Evolutionary conservation across 805 yeast genomes (phyloP), one percentile per base, ranked within the genome.

Genomic region (Candida insectorum): DNA sequence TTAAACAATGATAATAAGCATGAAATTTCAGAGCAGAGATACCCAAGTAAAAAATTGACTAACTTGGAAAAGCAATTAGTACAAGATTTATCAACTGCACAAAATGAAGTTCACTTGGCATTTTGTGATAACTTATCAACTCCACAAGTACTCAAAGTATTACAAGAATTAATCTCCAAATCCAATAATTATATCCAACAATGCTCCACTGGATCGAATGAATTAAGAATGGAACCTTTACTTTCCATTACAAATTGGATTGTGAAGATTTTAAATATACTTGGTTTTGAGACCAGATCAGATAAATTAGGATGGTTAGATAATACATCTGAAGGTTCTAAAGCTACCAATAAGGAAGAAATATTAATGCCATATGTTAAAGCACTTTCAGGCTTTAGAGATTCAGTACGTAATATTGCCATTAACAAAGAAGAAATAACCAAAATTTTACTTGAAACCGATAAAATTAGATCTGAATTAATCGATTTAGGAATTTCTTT

Each of bases 61-160:
- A 33, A 39, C 2, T 46, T 48, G 4, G 96, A 88, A 57, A 76
- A 72, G 45, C 60, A 64, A 16, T 65, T 89, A 21, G 58, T 77
- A 24, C 56, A 58, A 1, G 73, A 71, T 17, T 69, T 87, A 40
- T 52, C 54, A 4, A 44, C 45, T 2, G 64, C 85, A 10, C 81
- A 85, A 53, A 56, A 52, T 5, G 75, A 68, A 13, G 85, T 85
- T 2, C 85, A 88, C 54, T 68, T 59, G 14, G 84, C 95, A 1
- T 85, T 93, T 63, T 81, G 95, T 61, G 98, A 93, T 55, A 93
- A 87, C 54, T 69, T 93, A 43, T 62, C 89, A 3, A 83, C 93
- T 1, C 93, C 95, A 15, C 70, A 64, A 36, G 96, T 81, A 0
- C 58, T 93, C 37, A 76, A 82, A 43, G 53, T 65, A 1, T 49